Base-by-base conservation (phyloP, 2,329 filamentous ascomycete genomes). In the Cryoendolithus antarcticus region DNA sequence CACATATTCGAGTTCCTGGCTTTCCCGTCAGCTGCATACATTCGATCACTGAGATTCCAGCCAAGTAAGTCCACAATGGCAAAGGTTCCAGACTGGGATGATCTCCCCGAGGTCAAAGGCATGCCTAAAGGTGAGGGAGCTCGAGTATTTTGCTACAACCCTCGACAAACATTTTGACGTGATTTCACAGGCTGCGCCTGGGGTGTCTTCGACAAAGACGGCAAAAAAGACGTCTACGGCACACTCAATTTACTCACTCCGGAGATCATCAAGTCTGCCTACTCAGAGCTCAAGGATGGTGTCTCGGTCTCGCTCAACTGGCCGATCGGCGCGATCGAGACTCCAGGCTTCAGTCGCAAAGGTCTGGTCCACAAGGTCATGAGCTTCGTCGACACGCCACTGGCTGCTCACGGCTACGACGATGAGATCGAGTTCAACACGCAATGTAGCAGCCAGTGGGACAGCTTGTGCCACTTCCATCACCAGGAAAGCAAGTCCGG, bases 401-500 rank as follows among this genome's bases (percentile, higher is more conserved):
- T 56, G 1, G 41, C 39, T 35, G 15, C 57, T 59, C 47, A 58
- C 33, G 55, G 52, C 30, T 63, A 64, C 47, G 62, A 69, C 21
- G 65, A 71, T 34, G 57, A 71, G 9, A 39, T 65, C n/a, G 56
- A 55, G 33, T 61, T 67, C 44, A 69, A 69, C 45, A 69, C 67
- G 3, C 67, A 70, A 45, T 57, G 55, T 35, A 59, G 57, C 27
- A 60, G 52, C 24, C 65, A 69, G 40, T 69, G 66, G 65, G 66
- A 70, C 48, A 60, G 61, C 12, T 56, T 69, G 4, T 60, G 62
- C 40, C 62, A 62, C 42, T 62, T 57, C 46, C 59, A 59, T 40
- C 56, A 58, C 48, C 54, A 59, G 44, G 49, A 59, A 0, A 61
- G 62, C 2, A 62, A 61, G 1, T 49, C 62, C 1, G 64, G 65